These are phyloP conservation scores for Filosporella fistucella DNA, from an alignment of 495 filamentous ascomycete species.

Conservation along the genomic window DNA sequence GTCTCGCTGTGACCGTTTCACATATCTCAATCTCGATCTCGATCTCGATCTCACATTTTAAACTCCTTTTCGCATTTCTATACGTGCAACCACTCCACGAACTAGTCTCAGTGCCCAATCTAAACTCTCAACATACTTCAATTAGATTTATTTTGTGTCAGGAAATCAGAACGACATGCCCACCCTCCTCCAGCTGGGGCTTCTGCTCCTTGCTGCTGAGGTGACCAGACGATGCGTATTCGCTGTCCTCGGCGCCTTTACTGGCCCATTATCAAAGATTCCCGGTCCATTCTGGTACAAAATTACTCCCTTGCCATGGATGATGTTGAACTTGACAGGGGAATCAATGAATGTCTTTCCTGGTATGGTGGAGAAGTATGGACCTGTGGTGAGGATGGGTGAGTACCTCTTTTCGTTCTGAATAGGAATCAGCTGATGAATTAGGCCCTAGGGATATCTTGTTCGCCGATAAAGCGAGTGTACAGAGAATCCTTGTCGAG, in stretches of 20 bases:
- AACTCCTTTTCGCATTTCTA: no score
- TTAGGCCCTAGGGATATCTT: constrained; percentile 11
- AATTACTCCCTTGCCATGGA: constrained; percentile 11
- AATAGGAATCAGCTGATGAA: background rate
- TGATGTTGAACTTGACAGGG: constrained; percentile 5
- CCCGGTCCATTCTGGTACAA: constrained; percentile 13
- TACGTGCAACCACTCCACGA: no score
- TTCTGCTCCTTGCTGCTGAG: constrained; percentile 1
- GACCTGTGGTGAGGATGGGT: constrained; percentile 15
- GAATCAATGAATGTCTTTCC: constrained; percentile 10
- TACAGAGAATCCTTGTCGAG: constrained; percentile 12
- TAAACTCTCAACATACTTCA: no score
- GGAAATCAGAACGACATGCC: no score
- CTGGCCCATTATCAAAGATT: constrained; percentile 15
- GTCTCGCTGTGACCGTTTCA: no score
- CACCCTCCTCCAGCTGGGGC: background rate
- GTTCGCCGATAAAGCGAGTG: constrained; percentile 2
- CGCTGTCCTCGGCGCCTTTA: constrained; percentile 5
- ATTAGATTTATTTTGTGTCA: no score
- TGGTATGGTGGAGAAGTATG: constrained; percentile 14
- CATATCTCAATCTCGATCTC: no score
- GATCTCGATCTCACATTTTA: no score
- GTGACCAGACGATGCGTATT: constrained; percentile 1
- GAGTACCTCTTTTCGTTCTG: background rate
- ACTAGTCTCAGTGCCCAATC: no score